phyloP scores from a whole-genome alignment of 306 rosid species.

The Lupinus albus region DNA sequence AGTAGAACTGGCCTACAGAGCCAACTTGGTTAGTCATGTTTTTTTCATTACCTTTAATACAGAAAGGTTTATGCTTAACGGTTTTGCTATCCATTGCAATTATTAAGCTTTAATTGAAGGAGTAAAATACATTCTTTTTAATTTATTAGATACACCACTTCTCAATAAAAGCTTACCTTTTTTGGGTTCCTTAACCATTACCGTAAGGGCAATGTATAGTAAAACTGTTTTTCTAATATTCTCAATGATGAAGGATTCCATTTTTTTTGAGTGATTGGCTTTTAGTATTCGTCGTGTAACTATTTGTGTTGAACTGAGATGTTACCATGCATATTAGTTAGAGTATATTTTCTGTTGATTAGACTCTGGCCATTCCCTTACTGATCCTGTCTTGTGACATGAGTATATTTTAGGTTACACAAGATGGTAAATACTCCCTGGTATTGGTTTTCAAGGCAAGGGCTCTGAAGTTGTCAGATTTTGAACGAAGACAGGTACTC shows the following conservation, averaged over 20 bases:
- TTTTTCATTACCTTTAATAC: neutral
- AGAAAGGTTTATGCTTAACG: too few species aligned
- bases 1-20: neutral
- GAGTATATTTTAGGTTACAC: constrained; percentile 63
- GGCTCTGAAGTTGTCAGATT: constrained; percentile 77
- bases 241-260: neutral
- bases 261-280: constrained; percentile 3
- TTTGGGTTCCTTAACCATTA: too few species aligned
- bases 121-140: too few species aligned
- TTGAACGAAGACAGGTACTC: constrained; percentile 87
- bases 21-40: constrained; percentile 18
- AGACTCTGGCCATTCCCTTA: constrained; percentile 12
- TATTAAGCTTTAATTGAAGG: too few species aligned
- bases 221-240: neutral
- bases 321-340: constrained; percentile 14
- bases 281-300: constrained; percentile 9
- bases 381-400: constrained; percentile 32
- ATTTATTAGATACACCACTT: too few species aligned
- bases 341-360: constrained; percentile 13
- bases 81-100: too few species aligned
- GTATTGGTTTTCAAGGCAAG: constrained; percentile 82
- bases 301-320: constrained; percentile 27
- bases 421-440: constrained; percentile 76
- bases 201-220: too few species aligned
- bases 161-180: too few species aligned